Percentiles rank a stretch among this genome's conserved stretches.
phyloP scores from a whole-genome alignment of 768 basidiomycete genomes.

The Pleurotus sapidus region DNA sequence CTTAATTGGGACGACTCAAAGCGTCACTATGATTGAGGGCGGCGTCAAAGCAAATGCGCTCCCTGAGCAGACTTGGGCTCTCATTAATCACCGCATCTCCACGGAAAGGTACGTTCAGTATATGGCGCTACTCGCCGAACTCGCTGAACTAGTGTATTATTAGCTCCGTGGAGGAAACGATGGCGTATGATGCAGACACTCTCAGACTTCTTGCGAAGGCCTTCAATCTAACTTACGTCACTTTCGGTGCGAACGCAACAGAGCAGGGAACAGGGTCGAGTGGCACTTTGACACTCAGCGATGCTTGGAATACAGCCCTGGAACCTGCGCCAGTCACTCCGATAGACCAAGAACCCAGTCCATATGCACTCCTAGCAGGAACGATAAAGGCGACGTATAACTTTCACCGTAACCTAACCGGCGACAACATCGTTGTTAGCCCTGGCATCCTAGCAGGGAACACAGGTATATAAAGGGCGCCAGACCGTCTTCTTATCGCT shows the following conservation, averaged over 20 bases:
- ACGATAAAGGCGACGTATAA: conserved; percentile 39
- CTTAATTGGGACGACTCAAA: conserved; percentile 50
- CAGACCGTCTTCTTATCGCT: conserved; percentile 2
- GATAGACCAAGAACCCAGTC: conserved; percentile 14
- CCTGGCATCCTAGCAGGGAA: conserved; percentile 35
- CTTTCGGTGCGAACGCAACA: conserved; percentile 28
- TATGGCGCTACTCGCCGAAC: background rate
- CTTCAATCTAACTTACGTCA: conserved; percentile 36
- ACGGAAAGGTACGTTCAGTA: conserved; percentile 31
- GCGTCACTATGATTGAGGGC: conserved; percentile 45
- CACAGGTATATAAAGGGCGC: conserved; percentile 23
- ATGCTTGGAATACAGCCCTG: conserved; percentile 35
- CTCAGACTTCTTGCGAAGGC: conserved; percentile 30
- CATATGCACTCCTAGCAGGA: conserved; percentile 36
- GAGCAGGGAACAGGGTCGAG: background rate
- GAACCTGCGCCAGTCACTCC: conserved; percentile 50
- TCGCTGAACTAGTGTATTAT: background rate
- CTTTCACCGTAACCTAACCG: conserved; percentile 19
- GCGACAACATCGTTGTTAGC: conserved; percentile 16
- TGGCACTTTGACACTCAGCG: conserved; percentile 34
- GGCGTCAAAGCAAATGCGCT: conserved; percentile 56
- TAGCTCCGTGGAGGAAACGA: conserved; percentile 33
- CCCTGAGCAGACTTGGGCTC: conserved; percentile 49
- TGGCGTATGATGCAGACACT: conserved; percentile 22
- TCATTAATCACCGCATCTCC: conserved; percentile 51